Percentiles rank a stretch among this genome's conserved stretches.
Evolutionary conservation across 2,329 filamentous ascomycete species (phyloP).

Genomic region (Microsporum ferrugineum): DNA sequence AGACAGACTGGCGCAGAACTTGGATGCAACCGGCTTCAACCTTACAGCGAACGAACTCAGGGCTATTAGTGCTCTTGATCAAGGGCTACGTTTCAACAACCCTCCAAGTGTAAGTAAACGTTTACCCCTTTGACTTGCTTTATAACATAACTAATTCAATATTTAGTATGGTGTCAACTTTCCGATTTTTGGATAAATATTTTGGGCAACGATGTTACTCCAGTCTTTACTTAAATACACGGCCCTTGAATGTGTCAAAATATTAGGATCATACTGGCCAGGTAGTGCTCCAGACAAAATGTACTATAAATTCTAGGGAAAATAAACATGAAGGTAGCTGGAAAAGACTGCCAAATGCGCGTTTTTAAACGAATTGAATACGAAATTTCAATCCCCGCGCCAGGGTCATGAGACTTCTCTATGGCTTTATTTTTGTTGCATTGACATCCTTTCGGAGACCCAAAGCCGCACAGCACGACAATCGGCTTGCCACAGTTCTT

Average conservation of each 20-base stretch:
- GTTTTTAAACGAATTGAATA: too few relatives aligned
- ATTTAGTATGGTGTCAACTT: conserved; percentile 38
- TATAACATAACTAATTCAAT: conserved; percentile 10
- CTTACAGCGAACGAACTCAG: conserved; percentile 55
- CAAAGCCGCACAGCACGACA: neutral
- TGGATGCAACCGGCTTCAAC: conserved; percentile 56
- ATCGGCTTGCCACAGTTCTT: neutral
- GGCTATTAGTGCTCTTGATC: conserved; percentile 54
- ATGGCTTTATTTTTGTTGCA: neutral
- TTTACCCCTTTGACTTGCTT: conserved; percentile 12
- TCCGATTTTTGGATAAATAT: conserved; percentile 38
- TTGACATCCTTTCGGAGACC: neutral
- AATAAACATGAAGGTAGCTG: neutral
- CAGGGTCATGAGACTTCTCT: neutral
- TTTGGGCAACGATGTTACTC: neutral
- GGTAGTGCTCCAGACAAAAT: neutral
- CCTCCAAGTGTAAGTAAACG: conserved; percentile 51
- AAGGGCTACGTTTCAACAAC: conserved; percentile 63
- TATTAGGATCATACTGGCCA: neutral
- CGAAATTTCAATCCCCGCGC: neutral
- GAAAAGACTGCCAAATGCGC: neutral
- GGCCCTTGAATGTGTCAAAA: neutral
- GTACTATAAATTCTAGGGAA: neutral
- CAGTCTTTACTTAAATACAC: neutral
- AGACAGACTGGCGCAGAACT: conserved; percentile 49